Evolutionary conservation across 2,329 filamentous ascomycete species (phyloP), one percentile per base, ranked within the genome.

Genomic region (Alternaria ventricosa): DNA sequence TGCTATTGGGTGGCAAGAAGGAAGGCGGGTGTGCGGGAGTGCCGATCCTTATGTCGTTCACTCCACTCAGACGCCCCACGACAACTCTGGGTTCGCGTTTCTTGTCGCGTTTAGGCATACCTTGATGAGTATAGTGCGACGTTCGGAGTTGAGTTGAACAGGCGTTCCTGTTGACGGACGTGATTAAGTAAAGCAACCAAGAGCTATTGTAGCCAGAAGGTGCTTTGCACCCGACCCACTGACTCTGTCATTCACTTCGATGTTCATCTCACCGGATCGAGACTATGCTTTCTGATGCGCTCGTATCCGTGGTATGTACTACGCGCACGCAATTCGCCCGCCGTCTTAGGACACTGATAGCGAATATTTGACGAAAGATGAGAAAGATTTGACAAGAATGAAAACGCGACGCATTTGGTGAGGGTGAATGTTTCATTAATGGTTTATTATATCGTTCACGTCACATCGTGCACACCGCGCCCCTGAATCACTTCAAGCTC

Each of bases 1-100:
- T 12, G 36, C 22, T 53, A 22, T 20, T 8, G 7, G 20, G 54
- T n/a, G 22, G 43, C 20, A 18, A 27, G 8, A 28, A 45, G 15
- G 45, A 30, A 15, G 54, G 33, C n/a, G 22, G 25, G 5, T 28
- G 50, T 41, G 59, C 50, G n/a, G 47, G 59, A 1, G 49, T 33
- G 27, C 13, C 28, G 36, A 61, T n/a, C 6, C 56, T 23, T 51
- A 60, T 55, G 44, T 55, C 30, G 5, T 60, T 55, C 6, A 63
- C 25, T 23, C 33, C 41, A 9, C 25, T 13, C n/a, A 61, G 47
- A 9, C 36, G 41, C 4, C 46, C 27, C 5, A 30, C 43, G 3
- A 55, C 11, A 36, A 36, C 33, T 36, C 33, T 36, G 33, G 15
- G 33, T 20, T 55, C 44, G n/a, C 36, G 23, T 28, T 36, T 54